Conservation (phyloP, 2,329 filamentous ascomycete species). For the Knufia fluminis region DNA sequence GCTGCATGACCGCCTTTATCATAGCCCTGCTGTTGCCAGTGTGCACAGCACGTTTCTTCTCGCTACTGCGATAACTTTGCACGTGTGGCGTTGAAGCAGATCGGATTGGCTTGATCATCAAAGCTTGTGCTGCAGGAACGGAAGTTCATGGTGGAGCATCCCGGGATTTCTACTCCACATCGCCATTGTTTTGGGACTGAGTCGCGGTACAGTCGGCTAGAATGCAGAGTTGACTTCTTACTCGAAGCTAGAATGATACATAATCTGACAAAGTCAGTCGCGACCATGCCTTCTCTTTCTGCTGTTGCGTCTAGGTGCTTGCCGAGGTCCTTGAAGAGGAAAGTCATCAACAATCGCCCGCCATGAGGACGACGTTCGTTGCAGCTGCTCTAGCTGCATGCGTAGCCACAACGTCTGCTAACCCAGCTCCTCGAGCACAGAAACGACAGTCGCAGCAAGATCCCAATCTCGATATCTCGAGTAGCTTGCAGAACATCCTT, state of each 20-base stretch:
- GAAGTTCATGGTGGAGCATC: background rate
- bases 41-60: too few species aligned
- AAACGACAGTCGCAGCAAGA: conserved; percentile 1
- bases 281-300: background rate
- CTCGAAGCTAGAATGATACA: background rate
- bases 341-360: background rate
- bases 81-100: background rate
- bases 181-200: background rate
- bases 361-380: background rate
- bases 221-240: background rate
- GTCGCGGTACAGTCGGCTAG: background rate
- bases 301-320: background rate
- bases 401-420: background rate
- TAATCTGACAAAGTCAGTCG: background rate
- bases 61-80: background rate
- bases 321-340: background rate
- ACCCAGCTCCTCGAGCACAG: background rate
- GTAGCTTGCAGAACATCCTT: conserved; percentile 21
- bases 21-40: too few species aligned
- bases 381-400: background rate
- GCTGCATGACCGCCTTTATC: too few species aligned
- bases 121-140: too few species aligned
- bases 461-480: background rate
- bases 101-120: background rate
- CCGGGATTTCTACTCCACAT: background rate